Evolutionary conservation across 2,329 filamentous ascomycete species (phyloP).

Genomic region (Aotearoamyces nothofagi): DNA sequence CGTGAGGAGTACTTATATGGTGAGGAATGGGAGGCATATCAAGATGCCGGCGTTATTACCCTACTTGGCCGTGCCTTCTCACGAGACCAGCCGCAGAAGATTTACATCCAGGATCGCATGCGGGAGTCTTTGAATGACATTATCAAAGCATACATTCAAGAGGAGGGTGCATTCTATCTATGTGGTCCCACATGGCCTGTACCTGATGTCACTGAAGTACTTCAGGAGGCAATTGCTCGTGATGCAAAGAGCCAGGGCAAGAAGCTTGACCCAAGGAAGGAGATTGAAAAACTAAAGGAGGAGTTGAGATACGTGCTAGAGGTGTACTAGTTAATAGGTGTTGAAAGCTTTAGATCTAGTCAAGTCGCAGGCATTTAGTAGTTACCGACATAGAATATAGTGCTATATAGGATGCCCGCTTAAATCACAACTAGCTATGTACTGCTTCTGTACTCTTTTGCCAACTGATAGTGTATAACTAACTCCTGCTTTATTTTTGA

Average conservation of each 20-base stretch:
- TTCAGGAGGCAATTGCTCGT: conserved; percentile 77
- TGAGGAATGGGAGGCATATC: conserved; percentile 98
- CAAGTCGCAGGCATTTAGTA: too few species aligned
- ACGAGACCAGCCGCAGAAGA: conserved; percentile 93
- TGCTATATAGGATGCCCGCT: too few species aligned
- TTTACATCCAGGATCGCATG: conserved; percentile 99
- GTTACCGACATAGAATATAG: too few species aligned
- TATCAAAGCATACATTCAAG: conserved; percentile 67
- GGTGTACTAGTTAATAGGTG: conserved; percentile 93
- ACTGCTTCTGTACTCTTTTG: too few species aligned
- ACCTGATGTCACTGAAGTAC: conserved; percentile 83
- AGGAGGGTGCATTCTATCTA: conserved; percentile 90
- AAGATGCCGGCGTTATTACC: conserved; percentile 89
- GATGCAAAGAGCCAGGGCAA: conserved; percentile 56
- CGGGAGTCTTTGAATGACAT: conserved; percentile 73
- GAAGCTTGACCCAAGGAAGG: conserved; percentile 75
- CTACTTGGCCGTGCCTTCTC: conserved; percentile 89
- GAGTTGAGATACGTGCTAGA: conserved; percentile 87
- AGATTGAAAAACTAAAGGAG: conserved; percentile 97
- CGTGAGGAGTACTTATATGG: conserved; percentile 98
- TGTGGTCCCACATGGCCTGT: conserved; percentile 98
- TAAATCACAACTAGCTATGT: too few species aligned
- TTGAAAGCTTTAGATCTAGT: too few species aligned
- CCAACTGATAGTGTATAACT: too few species aligned
- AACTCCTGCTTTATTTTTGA: too few species aligned